These are phyloP conservation scores for Erysimum pusillum DNA, from an alignment of 441 rosid genomes.

Conservation along the genomic window DNA sequence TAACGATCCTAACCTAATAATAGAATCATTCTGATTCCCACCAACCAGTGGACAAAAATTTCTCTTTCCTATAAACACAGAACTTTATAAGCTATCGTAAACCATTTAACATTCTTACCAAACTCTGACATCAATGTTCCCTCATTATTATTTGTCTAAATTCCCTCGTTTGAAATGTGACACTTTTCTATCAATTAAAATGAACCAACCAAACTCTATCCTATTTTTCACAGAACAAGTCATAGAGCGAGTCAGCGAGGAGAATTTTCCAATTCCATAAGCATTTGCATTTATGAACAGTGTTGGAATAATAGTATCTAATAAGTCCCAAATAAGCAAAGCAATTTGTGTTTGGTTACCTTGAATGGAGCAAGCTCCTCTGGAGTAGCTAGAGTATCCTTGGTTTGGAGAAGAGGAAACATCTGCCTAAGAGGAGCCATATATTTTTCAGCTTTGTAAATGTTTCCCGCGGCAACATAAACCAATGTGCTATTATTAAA, in stretches of 20 bases:
- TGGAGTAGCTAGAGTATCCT: conserved; percentile 75
- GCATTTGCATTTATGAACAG: conserved; percentile 6
- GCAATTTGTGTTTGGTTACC: conserved; percentile 52
- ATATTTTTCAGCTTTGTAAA: conserved; percentile 84
- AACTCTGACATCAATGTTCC: conserved; percentile 9
- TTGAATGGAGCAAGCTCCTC: conserved; percentile 90
- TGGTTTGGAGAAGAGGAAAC: conserved; percentile 94
- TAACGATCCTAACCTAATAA: conserved; percentile 15
- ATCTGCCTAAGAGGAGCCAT: conserved; percentile 92
- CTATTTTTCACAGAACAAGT: neutral
- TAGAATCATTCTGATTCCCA: conserved; percentile 18
- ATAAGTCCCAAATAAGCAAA: neutral
- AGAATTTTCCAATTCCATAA: neutral
- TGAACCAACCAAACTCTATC: conserved; percentile 8
- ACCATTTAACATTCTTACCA: conserved; percentile 2
- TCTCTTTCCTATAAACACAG: neutral
- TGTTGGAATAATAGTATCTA: neutral
- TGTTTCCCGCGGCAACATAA: conserved; percentile 91
- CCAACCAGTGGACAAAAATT: neutral
- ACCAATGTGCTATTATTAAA: conserved; percentile 81
- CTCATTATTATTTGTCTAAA: conserved; percentile 3
- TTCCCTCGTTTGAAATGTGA: conserved; percentile 5
- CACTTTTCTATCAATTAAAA: neutral
- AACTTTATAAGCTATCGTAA: neutral
- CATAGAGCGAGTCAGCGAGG: no score